These are phyloP conservation scores for Tricholomella constricta DNA, from an alignment of 768 basidiomycete species.

Conservation along the genomic window DNA sequence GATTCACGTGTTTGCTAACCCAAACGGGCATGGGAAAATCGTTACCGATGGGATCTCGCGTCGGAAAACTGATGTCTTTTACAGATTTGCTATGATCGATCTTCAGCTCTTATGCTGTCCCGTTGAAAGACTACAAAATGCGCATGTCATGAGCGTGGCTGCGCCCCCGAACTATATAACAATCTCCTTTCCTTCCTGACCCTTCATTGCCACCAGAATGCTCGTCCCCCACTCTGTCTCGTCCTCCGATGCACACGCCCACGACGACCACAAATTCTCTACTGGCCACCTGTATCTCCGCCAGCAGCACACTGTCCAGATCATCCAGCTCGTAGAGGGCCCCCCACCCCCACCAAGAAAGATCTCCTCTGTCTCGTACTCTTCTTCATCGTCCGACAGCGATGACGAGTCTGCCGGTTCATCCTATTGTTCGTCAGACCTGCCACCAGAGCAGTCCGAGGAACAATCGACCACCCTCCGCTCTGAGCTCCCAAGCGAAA, in stretches of 20 bases:
- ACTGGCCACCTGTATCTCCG: conserved; percentile 46
- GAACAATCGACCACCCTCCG: conserved; percentile 7
- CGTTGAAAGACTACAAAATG: conserved; percentile 26
- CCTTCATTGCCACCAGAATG: conserved; percentile 24
- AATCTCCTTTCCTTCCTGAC: conserved; percentile 20
- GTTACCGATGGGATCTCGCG: conserved; percentile 26
- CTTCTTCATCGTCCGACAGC: conserved; percentile 38
- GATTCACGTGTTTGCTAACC: conserved; percentile 27
- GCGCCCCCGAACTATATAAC: conserved; percentile 16
- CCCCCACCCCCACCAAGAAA: conserved; percentile 56
- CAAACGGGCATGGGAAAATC: conserved; percentile 31
- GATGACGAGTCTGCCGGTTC: conserved; percentile 53
- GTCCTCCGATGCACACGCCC: conserved; percentile 27
- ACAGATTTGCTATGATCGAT: conserved; percentile 23
- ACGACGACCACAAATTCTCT: conserved; percentile 36
- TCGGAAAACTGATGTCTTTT: conserved; percentile 10
- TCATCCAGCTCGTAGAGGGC: conserved; percentile 76
- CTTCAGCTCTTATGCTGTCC: conserved; percentile 23
- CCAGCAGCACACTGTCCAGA: conserved; percentile 55
- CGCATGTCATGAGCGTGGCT: conserved; percentile 25
- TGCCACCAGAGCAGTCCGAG: conserved; percentile 38
- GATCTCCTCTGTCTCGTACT: conserved; percentile 40
- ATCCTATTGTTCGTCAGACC: conserved; percentile 75
- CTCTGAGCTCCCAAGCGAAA: conserved; percentile 42
- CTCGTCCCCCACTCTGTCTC: conserved; percentile 18